Evolutionary conservation across 1,284 basidiomycete genomes (phyloP).

Genomic region (Dichomitus squalens): DNA sequence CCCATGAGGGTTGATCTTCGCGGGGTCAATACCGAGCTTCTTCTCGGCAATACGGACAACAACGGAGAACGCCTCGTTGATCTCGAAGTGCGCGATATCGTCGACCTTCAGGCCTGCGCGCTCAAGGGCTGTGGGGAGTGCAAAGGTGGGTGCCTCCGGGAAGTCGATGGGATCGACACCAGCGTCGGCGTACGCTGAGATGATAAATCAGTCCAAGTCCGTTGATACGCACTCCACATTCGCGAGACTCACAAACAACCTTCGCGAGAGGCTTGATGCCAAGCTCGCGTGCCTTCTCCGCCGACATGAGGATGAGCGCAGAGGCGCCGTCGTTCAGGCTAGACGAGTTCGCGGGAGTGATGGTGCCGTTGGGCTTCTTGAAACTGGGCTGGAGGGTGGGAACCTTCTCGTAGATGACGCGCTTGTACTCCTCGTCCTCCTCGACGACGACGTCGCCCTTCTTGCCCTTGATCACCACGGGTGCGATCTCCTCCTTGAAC

Average conservation of each 20-base stretch:
- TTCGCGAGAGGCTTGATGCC: conserved; percentile 90
- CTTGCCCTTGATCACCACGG: conserved; percentile 92
- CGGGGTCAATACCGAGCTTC: conserved; percentile 79
- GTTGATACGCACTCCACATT: not conserved
- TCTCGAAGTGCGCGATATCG: conserved; percentile 93
- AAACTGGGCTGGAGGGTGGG: conserved; percentile 87
- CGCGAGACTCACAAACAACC: conserved; percentile 72
- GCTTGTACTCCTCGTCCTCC: conserved; percentile 99
- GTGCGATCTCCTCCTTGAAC: conserved; percentile 89
- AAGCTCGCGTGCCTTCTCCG: conserved; percentile 87
- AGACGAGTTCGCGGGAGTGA: conserved; percentile 97
- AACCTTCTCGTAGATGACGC: conserved; percentile 92
- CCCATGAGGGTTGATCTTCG: conserved; percentile 94
- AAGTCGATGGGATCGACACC: conserved; percentile 98
- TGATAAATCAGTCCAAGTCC: not conserved
- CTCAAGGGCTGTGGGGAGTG: conserved; percentile 88
- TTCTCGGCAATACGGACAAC: conserved; percentile 93
- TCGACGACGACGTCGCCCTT: conserved; percentile 89
- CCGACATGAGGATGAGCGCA: conserved; percentile 91
- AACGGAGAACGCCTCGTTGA: conserved; percentile 98
- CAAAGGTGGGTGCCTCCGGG: conserved; percentile 92
- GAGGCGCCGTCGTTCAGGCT: conserved; percentile 97
- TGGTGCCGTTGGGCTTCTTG: conserved; percentile 86
- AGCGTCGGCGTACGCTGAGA: conserved; percentile 91
- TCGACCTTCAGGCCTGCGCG: conserved; percentile 82